A percentile compares a stretch with the other conserved stretches of the same genome.
Conservation (phyloP, 1,284 basidiomycete species). For the Leccinum subrobustum region DNA sequence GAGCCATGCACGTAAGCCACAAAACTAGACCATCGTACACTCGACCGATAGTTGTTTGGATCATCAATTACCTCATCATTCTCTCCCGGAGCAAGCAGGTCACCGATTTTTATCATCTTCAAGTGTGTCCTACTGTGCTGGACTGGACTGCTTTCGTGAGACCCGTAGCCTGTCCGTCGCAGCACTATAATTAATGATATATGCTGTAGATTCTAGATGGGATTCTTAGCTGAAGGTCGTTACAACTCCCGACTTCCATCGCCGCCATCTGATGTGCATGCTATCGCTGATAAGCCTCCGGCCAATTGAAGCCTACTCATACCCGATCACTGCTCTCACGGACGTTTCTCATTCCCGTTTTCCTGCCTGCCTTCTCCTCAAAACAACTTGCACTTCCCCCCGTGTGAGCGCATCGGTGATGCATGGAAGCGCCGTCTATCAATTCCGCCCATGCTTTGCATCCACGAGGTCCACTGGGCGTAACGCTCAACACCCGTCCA, state of each 20-base stretch:
- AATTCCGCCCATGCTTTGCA: constrained; percentile 33
- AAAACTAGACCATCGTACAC: constrained; percentile 76
- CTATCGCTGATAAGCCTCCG: constrained; percentile 5
- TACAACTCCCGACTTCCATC: neutral
- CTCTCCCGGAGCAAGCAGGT: constrained; percentile 78
- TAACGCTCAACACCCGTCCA: neutral
- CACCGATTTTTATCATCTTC: constrained; percentile 97
- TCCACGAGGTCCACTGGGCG: constrained; percentile 53
- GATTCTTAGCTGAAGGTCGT: constrained; percentile 2
- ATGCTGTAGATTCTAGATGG: neutral
- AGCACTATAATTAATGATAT: constrained; percentile 47
- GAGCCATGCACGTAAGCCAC: constrained; percentile 87
- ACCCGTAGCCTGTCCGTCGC: constrained; percentile 84
- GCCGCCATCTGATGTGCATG: constrained; percentile 61
- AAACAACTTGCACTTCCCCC: constrained; percentile 82
- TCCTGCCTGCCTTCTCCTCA: constrained; percentile 71
- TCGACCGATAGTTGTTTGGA: constrained; percentile 63
- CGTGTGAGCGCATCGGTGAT: constrained; percentile 90
- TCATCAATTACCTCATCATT: constrained; percentile 92
- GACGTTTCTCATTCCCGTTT: constrained; percentile 77
- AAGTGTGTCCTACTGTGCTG: constrained; percentile 84
- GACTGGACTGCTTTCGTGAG: constrained; percentile 81
- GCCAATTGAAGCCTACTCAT: constrained; percentile 15
- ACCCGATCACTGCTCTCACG: constrained; percentile 61
- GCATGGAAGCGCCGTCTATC: constrained; percentile 75